Conservation (phyloP, 2,329 filamentous ascomycete species). For the Gremmenia infestans region DNA sequence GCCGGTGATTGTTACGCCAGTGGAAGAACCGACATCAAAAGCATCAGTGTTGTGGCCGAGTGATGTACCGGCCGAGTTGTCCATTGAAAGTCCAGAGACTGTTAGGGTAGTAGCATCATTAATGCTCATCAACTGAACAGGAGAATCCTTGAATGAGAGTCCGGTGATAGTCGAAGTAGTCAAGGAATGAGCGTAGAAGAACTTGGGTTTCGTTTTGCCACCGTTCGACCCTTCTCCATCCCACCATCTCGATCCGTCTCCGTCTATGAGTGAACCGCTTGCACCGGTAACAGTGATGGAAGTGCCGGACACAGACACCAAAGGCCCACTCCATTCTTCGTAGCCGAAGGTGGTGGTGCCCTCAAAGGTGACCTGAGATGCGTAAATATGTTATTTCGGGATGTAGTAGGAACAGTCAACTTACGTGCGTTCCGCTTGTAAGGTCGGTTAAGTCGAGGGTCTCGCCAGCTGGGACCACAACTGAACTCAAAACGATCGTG, state of each 20-base stretch:
- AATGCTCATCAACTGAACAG: constrained; percentile 47
- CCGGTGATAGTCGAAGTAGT: constrained; percentile 44
- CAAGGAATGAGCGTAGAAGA: constrained; percentile 52
- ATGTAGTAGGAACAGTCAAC: neutral
- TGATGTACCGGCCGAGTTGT: constrained; percentile 50
- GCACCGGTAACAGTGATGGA: constrained; percentile 14
- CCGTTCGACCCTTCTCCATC: constrained; percentile 55
- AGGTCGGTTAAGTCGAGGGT: constrained; percentile 55
- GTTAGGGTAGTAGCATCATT: constrained; percentile 40
- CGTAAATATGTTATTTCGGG: neutral
- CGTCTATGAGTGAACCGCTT: constrained; percentile 42
- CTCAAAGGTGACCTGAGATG: constrained; percentile 49
- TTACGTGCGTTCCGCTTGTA: constrained; percentile 39
- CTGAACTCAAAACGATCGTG: constrained; percentile 47
- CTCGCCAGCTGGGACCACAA: constrained; percentile 52
- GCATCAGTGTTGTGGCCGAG: constrained; percentile 50
- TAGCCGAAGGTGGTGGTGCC: constrained; percentile 67
- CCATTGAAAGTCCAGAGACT: constrained; percentile 48
- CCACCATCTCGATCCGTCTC: constrained; percentile 41
- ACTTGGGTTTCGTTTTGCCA: constrained; percentile 58
- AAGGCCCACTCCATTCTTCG: constrained; percentile 58
- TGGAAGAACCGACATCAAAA: constrained; percentile 45
- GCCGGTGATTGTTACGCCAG: constrained; percentile 44
- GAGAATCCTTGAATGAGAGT: constrained; percentile 49
- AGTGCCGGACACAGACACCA: constrained; percentile 40